A percentile compares a stretch with the other conserved stretches of the same genome.
phyloP scores from a whole-genome alignment of 768 basidiomycete genomes.

The Boletus subcaerulescens region DNA sequence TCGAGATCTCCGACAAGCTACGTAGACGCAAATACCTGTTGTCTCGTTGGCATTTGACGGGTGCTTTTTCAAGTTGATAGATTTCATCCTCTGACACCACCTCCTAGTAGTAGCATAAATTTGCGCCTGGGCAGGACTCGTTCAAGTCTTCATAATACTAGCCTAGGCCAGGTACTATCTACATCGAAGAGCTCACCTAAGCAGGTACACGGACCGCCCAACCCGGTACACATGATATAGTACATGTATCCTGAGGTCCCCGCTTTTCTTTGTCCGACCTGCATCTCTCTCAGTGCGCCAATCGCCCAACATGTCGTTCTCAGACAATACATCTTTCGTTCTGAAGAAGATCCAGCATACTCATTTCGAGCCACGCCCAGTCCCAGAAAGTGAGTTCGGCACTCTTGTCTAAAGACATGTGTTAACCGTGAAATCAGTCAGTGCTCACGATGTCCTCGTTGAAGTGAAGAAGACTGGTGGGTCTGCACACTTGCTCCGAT shows the following conservation, averaged over 20 bases:
- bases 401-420: neutral
- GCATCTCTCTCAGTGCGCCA: neutral
- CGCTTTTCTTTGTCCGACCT: neutral
- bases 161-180: too few species aligned
- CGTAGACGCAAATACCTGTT: too few species aligned
- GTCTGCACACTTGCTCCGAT: slow-evolving; percentile 16
- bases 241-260: neutral
- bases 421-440: slow-evolving; percentile 40
- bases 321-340: slow-evolving; percentile 76
- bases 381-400: slow-evolving; percentile 58
- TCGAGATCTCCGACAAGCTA: too few species aligned
- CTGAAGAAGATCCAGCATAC: slow-evolving; percentile 65
- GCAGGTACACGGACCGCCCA: too few species aligned
- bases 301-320: slow-evolving; percentile 43
- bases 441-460: slow-evolving; percentile 77
- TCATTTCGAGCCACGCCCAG: slow-evolving; percentile 68
- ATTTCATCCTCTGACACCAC: too few species aligned
- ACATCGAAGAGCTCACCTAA: too few species aligned
- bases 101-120: too few species aligned
- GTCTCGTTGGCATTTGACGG: too few species aligned
- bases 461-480: slow-evolving; percentile 89
- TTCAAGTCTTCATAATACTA: too few species aligned
- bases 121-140: too few species aligned
- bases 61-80: too few species aligned
- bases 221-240: too few species aligned